Evolutionary conservation across 1,139 yeast species (phyloP).

Genomic region (Pichia sp.): DNA sequence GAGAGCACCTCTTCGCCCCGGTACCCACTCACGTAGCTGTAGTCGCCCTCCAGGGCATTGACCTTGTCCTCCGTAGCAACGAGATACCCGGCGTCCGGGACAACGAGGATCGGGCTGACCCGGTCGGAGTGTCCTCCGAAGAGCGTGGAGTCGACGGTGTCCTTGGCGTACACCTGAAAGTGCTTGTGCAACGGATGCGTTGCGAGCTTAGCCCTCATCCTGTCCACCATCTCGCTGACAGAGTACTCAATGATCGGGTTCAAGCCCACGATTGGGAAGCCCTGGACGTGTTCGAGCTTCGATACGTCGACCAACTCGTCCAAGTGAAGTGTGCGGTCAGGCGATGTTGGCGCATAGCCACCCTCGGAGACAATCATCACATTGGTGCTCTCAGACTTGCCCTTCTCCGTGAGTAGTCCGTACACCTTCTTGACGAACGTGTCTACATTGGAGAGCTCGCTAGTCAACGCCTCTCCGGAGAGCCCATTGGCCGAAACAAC

Average conservation of each 20-base stretch:
- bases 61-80: constrained; percentile 45
- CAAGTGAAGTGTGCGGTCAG: constrained; percentile 56
- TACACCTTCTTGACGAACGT: constrained; percentile 49
- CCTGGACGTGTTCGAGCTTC: constrained; percentile 61
- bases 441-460: constrained; percentile 63
- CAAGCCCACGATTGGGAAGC: constrained; percentile 84
- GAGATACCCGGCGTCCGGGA: constrained; percentile 79
- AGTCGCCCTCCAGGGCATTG: not conserved
- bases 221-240: constrained; percentile 38
- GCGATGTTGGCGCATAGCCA: constrained; percentile 88
- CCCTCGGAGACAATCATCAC: constrained; percentile 81
- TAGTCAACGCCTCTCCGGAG: constrained; percentile 50
- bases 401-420: constrained; percentile 47
- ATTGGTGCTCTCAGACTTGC: constrained; percentile 62
- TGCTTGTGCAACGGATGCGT: constrained; percentile 33
- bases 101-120: constrained; percentile 79
- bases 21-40: not conserved
- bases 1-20: not conserved
- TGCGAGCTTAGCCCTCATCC: constrained; percentile 31
- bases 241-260: constrained; percentile 46
- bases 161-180: constrained; percentile 51
- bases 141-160: constrained; percentile 55
- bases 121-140: constrained; percentile 55
- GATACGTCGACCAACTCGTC: constrained; percentile 60
- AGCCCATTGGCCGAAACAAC: constrained; percentile 73